Evolutionary conservation across 106 monocot species (phyloP).

Genomic region (Chionographis japonica): DNA sequence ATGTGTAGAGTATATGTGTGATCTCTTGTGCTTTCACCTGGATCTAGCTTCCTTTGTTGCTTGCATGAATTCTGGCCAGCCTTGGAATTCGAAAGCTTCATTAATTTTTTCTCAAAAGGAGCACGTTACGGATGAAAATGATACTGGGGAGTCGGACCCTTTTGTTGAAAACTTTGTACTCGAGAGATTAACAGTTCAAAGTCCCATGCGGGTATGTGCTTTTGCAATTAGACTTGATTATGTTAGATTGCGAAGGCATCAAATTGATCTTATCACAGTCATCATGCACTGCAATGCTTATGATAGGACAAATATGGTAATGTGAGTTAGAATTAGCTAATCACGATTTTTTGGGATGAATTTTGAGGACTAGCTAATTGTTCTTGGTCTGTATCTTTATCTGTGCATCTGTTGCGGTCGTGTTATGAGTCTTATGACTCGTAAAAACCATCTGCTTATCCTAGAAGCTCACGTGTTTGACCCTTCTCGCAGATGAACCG

Average conservation of each 20-base stretch:
- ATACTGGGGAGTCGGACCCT: constrained; percentile 32
- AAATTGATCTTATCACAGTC: not conserved
- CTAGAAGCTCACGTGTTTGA: no score
- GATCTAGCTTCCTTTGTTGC: constrained; percentile 92
- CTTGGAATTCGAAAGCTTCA: constrained; percentile 63
- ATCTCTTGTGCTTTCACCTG: constrained; percentile 84
- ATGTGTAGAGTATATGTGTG: constrained; percentile 87
- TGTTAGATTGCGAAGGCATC: no score
- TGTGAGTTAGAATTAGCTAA: no score
- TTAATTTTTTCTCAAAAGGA: constrained; percentile 52
- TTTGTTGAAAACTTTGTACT: constrained; percentile 97
- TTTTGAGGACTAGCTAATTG: no score
- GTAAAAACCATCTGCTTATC: no score
- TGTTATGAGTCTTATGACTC: no score
- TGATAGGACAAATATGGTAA: no score
- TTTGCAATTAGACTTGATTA: not conserved
- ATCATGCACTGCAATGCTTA: not conserved
- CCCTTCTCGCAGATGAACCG: no score
- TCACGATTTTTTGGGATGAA: no score
- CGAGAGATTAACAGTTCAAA: constrained; percentile 70
- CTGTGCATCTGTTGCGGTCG: no score
- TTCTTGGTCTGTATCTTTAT: no score
- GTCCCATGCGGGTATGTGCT: constrained; percentile 52
- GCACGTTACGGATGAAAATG: constrained; percentile 22
- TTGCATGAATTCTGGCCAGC: constrained; percentile 65